Conservation (phyloP, 2,329 filamentous ascomycete species). For the Cordyceps cateniannulata region DNA sequence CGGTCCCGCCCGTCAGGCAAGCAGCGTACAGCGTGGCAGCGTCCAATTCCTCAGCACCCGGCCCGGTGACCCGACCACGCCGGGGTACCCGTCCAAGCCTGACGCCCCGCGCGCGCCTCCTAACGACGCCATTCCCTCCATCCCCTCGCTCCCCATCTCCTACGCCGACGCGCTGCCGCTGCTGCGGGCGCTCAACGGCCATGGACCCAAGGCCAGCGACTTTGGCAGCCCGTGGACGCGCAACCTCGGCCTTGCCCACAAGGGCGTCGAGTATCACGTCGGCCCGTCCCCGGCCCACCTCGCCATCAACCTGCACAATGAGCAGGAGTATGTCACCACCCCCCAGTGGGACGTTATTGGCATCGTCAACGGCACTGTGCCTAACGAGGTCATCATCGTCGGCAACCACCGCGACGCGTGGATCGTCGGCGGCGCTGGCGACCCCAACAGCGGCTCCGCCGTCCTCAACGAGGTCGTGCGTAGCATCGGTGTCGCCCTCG, state of each 20-base stretch:
- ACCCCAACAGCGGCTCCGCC: constrained; percentile 78
- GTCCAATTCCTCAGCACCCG: constrained; percentile 69
- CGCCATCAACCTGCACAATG: constrained; percentile 66
- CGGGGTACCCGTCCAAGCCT: constrained; percentile 88
- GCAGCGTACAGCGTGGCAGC: constrained; percentile 84
- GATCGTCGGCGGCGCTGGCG: constrained; percentile 77
- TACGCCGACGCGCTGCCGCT: constrained; percentile 82
- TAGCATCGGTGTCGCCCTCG: constrained; percentile 64
- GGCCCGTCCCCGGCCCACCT: constrained; percentile 71
- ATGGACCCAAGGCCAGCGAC: constrained; percentile 70
- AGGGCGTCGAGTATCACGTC: constrained; percentile 78
- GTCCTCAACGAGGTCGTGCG: constrained; percentile 73
- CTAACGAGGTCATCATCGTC: constrained; percentile 79
- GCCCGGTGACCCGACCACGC: constrained; percentile 78
- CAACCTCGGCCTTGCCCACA: constrained; percentile 67
- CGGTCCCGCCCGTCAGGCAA: constrained; percentile 81
- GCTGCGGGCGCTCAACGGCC: constrained; percentile 82
- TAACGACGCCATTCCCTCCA: constrained; percentile 66
- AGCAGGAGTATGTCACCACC: constrained; percentile 76
- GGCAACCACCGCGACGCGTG: constrained; percentile 92
- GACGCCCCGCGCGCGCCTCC: constrained; percentile 71
- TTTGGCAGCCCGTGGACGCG: constrained; percentile 66
- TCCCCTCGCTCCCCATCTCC: constrained; percentile 87
- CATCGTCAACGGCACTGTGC: constrained; percentile 78
- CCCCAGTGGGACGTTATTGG: constrained; percentile 90